phyloP scores from a whole-genome alignment of 2,329 filamentous ascomycete species.

The Diaporthe sp. region DNA sequence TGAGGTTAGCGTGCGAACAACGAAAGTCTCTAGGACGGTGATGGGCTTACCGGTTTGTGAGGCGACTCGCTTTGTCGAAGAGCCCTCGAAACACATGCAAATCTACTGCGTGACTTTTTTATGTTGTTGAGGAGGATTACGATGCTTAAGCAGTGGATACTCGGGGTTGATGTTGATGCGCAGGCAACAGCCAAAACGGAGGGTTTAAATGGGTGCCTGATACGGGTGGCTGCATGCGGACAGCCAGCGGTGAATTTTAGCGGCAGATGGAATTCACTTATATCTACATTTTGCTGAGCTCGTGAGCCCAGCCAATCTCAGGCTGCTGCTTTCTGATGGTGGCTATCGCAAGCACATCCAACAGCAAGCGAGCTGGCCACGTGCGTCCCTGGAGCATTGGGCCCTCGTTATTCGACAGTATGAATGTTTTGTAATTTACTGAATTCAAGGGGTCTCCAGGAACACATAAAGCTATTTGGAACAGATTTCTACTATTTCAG shows the following conservation, averaged over 20 bases:
- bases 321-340: background rate
- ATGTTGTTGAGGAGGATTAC: background rate
- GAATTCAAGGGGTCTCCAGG: too few relatives aligned
- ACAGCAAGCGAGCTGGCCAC: background rate
- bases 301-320: background rate
- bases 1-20: background rate
- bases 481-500: background rate
- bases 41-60: background rate
- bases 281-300: background rate
- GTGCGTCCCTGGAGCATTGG: too few relatives aligned
- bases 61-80: background rate
- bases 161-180: background rate
- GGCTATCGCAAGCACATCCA: background rate
- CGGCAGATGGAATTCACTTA: background rate
- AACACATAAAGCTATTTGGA: too few relatives aligned
- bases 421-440: too few relatives aligned
- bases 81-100: background rate
- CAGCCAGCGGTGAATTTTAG: background rate
- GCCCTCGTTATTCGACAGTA: too few relatives aligned
- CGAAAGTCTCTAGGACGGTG: background rate
- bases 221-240: background rate
- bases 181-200: slow-evolving; percentile 19
- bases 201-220: slow-evolving; percentile 10
- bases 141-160: background rate
- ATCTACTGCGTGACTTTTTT: background rate